phyloP scores from a whole-genome alignment of 2,329 filamentous ascomycete genomes.

The Fusarium sp. region DNA sequence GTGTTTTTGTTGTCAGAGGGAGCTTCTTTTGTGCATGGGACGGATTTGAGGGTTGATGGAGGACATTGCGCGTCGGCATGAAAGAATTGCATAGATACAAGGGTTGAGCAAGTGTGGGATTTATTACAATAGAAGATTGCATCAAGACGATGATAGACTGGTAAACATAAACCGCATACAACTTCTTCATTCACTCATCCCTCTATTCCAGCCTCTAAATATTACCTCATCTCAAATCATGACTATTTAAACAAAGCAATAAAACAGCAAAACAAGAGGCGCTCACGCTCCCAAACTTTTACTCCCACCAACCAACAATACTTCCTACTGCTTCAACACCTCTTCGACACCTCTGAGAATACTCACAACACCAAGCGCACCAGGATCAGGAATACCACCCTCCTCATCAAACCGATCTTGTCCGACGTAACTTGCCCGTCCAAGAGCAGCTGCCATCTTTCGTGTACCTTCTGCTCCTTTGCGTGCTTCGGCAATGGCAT shows the following conservation, averaged over 20 bases:
- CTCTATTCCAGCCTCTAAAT: not conserved
- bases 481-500: conserved; percentile 47
- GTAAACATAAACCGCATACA: not conserved
- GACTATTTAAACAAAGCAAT: not conserved
- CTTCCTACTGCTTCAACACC: not conserved
- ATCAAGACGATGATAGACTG: not conserved
- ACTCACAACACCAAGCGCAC: conserved; percentile 58
- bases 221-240: not conserved
- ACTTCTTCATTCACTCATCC: not conserved
- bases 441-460: conserved; percentile 79
- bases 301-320: not conserved
- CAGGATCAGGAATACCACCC: conserved; percentile 71
- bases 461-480: conserved; percentile 73
- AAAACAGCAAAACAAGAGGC: not conserved
- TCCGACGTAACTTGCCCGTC: conserved; percentile 82
- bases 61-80: conserved; percentile 61
- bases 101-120: not conserved
- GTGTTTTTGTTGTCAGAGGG: conserved; percentile 69
- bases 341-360: conserved; percentile 32
- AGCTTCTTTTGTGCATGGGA: conserved; percentile 69
- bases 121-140: not conserved
- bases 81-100: not conserved
- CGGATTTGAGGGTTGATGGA: conserved; percentile 68
- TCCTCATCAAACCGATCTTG: conserved; percentile 69
- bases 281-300: not conserved